phyloP scores from a whole-genome alignment of 169 alveolate species.

The Eimeria tenella region DNA sequence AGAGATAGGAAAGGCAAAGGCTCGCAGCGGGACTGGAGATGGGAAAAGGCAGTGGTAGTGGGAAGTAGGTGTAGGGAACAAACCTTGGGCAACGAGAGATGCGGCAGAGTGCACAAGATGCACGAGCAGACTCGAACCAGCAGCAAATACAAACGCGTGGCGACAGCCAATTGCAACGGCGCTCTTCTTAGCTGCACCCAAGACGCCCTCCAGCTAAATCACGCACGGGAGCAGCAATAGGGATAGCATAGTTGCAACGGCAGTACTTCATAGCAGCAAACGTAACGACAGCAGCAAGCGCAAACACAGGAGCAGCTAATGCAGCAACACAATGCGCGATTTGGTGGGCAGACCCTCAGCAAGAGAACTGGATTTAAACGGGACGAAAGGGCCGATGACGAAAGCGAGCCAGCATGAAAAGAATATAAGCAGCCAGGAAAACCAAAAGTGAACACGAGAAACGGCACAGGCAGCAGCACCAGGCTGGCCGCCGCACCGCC shows the following conservation, averaged over 20 bases:
- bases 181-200: background rate
- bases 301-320: background rate
- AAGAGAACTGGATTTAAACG: background rate
- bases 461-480: slow-evolving; percentile 15
- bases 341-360: background rate
- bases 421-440: background rate
- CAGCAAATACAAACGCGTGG: slow-evolving; percentile 27
- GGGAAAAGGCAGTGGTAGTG: background rate
- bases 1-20: background rate
- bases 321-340: background rate
- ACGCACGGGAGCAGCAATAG: slow-evolving; percentile 11
- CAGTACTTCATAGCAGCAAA: background rate
- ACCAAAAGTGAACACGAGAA: background rate
- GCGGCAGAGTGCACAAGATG: background rate
- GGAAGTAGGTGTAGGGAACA: background rate
- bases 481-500: background rate
- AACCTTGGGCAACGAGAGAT: background rate
- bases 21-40: background rate
- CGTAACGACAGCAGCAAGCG: slow-evolving; percentile 1
- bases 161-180: slow-evolving; percentile 8
- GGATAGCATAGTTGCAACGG: background rate
- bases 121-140: background rate
- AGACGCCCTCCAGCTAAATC: background rate
- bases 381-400: background rate
- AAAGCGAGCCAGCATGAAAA: background rate